Base-by-base conservation (phyloP, 345 rosid species). In the thale cress (Arabidopsis thaliana) region DNA sequence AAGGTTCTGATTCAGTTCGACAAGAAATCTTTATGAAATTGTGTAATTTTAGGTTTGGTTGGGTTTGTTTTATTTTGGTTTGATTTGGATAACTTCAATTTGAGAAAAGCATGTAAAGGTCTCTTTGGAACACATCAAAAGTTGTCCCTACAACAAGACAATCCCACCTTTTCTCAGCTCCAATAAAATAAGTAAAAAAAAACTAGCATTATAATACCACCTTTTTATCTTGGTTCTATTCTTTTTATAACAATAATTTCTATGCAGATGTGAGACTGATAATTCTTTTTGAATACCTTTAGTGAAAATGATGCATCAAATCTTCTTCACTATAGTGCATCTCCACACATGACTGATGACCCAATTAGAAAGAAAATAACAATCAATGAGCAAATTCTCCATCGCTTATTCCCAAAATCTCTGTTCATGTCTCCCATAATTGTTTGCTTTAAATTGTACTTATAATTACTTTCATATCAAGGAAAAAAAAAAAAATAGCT, bases 121-220 rank as follows among this genome's bases (percentile, higher is more conserved):
- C 44, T 72, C 78, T 66, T 72, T 67, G 53, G 41, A 82, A 82
- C 69, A 67, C 83, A 72, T 76, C 78, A 80, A 79, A 81, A 81
- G 48, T 69, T 69, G 84, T 66, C 83, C 84, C 75, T 69, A 77
- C 85, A 62, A 79, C 52, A 65, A 72, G 79, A 74, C 82, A 74
- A 74, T 48, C 67, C 7, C 48, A 72, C 74, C 85, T 83, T 83
- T 83, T 78, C 56, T 82, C 85, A 74, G 80, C 82, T 83, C 73
- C 84, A 76, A 82, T 78, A 72, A 70, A 65, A 53, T 74, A 79
- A 41, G 41, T 16, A 16, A 16, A 57, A 74, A 65, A 67, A 67
- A 5, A 28, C 58, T 1, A 64, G 68, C 77, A 77, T 71, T 77
- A 57, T 76, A 52, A 61, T 69, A 76, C 9, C 65, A 14, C 41